Evolutionary conservation across 2,329 filamentous ascomycete genomes (phyloP).

Genomic region (Balansia obtecta): DNA sequence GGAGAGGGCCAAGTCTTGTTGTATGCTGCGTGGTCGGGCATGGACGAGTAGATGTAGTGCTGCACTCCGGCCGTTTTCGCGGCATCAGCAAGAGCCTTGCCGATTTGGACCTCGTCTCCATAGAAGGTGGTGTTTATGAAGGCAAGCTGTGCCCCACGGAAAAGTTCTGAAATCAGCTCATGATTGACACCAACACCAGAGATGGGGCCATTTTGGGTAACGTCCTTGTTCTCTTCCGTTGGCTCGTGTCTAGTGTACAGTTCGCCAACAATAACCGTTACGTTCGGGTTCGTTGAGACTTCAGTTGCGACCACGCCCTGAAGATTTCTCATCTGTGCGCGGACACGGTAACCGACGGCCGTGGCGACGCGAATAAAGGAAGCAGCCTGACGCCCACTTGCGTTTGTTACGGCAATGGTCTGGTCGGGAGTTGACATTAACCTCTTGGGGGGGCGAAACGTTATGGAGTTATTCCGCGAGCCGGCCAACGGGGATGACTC

Average conservation of each 20-base stretch:
- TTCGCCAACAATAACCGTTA: conserved; percentile 51
- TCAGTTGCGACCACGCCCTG: conserved; percentile 84
- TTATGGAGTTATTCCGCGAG: conserved; percentile 47
- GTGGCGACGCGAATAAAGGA: conserved; percentile 90
- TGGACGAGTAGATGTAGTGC: conserved; percentile 93
- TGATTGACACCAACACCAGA: conserved; percentile 57
- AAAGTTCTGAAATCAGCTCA: conserved; percentile 62
- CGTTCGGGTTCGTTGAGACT: conserved; percentile 68
- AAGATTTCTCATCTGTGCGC: conserved; percentile 78
- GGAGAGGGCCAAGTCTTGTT: conserved; percentile 66
- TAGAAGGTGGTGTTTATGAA: conserved; percentile 98
- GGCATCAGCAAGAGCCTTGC: conserved; percentile 76
- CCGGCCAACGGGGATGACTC: conserved; percentile 41
- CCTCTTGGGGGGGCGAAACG: conserved; percentile 47
- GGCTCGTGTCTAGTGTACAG: conserved; percentile 44
- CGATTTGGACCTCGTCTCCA: conserved; percentile 85
- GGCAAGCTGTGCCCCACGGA: conserved; percentile 72
- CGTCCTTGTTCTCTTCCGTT: conserved; percentile 41
- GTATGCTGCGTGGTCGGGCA: conserved; percentile 86
- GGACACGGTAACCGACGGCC: conserved; percentile 85
- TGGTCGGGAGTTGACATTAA: conserved; percentile 51
- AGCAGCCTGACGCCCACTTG: conserved; percentile 87
- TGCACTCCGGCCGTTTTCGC: conserved; percentile 74
- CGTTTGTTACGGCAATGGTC: conserved; percentile 90
- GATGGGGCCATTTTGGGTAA: conserved; percentile 56